Evolutionary conservation across 768 basidiomycete species (phyloP), one percentile per base, ranked within the genome.

Genomic region (Favolaschia claudopus): DNA sequence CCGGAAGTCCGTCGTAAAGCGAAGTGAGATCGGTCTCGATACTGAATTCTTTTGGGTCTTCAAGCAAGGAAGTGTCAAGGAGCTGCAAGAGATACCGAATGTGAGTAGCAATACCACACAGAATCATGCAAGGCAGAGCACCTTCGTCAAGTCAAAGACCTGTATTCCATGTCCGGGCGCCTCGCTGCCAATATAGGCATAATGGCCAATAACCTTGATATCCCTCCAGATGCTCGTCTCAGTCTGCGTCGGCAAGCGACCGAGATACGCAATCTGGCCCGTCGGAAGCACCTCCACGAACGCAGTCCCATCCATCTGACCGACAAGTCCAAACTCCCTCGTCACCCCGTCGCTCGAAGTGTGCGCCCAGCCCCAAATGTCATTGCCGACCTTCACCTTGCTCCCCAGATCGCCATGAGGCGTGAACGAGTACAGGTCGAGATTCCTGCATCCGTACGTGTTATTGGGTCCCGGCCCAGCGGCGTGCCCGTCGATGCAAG

Each of bases 121-220:
- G n/a, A 20, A 15, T 4, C 14, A 4, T n/a, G 19, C 7, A 9
- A n/a, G 17, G 24, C 3, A 13, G 9, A 14, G 38, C 50, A 63
- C 61, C 58, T 72, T 72, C 43, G 60, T 53, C 12, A 72, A 48
- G 52, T 74, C 71, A 58, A 74, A 74, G 19, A 71, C 67, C 36
- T 74, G 72, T 33, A 72, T 65, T 15, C 67, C 64, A 45, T 71
- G 69, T n/a, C 63, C 65, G 1, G 32, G 44, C 1, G 71, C 71
- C 47, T 72, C 71, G 53, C 69, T 70, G 5, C 71, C 71, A 22
- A 72, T 68, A 53, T 70, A 64, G 3, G 66, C 67, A 37, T 61
- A 62, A 47, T 68, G 58, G 17, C 67, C 60, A 31, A 67, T 60
- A 24, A 68, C 67, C n/a, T 70, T 69, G 37, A 74, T 68, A 32